Evolutionary conservation across 306 rosid genomes (phyloP), one percentile per base, ranked within the genome.

Genomic region (Prunus mongolica): DNA sequence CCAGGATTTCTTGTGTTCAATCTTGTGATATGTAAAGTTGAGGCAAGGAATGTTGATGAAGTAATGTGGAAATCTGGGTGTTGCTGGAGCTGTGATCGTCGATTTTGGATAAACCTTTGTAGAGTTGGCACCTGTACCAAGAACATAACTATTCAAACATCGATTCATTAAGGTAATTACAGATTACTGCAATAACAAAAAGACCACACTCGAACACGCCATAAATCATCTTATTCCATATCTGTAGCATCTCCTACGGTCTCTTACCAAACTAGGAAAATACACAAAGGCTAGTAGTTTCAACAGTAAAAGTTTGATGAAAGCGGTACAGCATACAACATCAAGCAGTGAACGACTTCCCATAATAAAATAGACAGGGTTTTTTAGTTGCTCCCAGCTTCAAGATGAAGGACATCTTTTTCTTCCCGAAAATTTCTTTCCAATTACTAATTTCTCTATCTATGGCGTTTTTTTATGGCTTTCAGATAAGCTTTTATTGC

Each of bases 21-120:
- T 84, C 99, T 89, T 72, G 99, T 96, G 86, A 96, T 96, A 86
- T 96, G 99, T n/a, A 96, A 80, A 16, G 99, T 96, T 34, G 99
- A 96, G 41, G 98, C 97, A 64, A 96, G 97, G 86, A 96, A 83
- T 2, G 99, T 92, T 9, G 99, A 95, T 55, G 99, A 95, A 75
- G 99, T 92, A 75, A 96, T 92, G 77, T 92, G 99, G 81, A 96
- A 96, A 76, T 96, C 99, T 7, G 97, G 97, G 76, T 90, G 97
- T 63, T 94, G 96, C 80, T 92, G 98, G 49, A 89, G 88, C 75
- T 92, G 97, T 65, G 96, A 89, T 81, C 98, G 88, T 51, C 93
- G 87, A 84, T 89, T 89, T 80, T 88, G 99, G 89, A 92, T 89
- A 76, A 92, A 96, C 88, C 99, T 86, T 76, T 92, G 99, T 61